Base-by-base conservation (phyloP, 192 early-diverging fungal genomes). In the Entophlyctis luteolus region DNA sequence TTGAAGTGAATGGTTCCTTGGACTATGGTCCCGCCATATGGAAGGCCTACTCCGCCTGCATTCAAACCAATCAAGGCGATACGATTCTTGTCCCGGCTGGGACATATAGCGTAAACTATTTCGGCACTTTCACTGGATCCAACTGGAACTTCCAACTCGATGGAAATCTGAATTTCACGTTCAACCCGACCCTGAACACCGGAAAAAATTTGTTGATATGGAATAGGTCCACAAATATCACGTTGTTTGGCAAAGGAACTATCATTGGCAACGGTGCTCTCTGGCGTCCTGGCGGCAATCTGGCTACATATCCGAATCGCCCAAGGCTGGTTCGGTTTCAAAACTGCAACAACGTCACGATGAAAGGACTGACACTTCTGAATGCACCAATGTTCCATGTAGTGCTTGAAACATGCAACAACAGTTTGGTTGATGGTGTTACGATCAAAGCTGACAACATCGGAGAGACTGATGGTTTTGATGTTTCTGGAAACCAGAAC, bases 321-420 rank as follows among this genome's bases (percentile, higher is more conserved):
- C 68, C 68, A 3, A 56, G 68, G 14, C 36, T 71, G 23, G 12
- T 71, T 23, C 68, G 68, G 20, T 48, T 71, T 20, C 47, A 71
- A 48, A 16, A 66, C 18, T 62, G 68, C 45, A 33, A 6, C 48
- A 28, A 53, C 12, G 16, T 29, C 22, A n/a, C 16, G 5, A 52
- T 71, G 18, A 14, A 22, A 12, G 49, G 48, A 33, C 4, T 62
- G 22, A 33, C 16, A 2, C 48, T 71, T 5, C 31, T 71, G 28
- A 71, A 71, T 35, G 25, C 68, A 48, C 62, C 68, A 22, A 71
- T 62, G 59, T 71, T 71, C 59, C 68, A 71, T 35, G 22, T 71
- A 3, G 53, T 49, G 8, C 33, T 65, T 18, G 52, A 53, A 14
- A 53, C 14, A 29, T 58, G 68, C 1, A 36, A 71, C 49, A 27